A percentile compares a stretch with the other conserved stretches of the same genome.
These are phyloP conservation scores for Xylaria multiplex DNA, from an alignment of 2,329 filamentous ascomycete species.

Conservation along the genomic window DNA sequence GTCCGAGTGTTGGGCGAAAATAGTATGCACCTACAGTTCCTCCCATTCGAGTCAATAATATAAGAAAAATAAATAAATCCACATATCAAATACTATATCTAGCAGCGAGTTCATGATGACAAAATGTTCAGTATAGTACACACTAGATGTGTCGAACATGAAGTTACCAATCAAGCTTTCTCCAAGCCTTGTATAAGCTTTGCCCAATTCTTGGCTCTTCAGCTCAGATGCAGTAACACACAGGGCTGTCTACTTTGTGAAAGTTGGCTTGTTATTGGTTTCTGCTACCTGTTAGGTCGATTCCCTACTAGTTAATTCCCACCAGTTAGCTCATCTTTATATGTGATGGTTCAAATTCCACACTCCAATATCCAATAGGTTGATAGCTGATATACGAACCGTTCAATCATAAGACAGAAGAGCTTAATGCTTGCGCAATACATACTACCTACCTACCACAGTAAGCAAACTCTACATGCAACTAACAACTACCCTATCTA, in stretches of 20 bases:
- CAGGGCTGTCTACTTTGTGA: background rate
- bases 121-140: background rate
- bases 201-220: constrained; percentile 7
- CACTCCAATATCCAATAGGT: too few species aligned
- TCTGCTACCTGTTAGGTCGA: too few species aligned
- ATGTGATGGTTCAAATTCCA: background rate
- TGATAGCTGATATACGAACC: background rate
- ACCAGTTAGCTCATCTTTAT: background rate
- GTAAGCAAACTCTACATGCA: background rate
- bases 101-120: background rate
- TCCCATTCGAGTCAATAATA: too few species aligned
- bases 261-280: too few species aligned
- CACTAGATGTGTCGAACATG: background rate
- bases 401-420: background rate
- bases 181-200: constrained; percentile 14
- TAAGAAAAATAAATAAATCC: background rate
- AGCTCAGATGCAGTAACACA: constrained; percentile 2
- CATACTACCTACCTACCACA: background rate
- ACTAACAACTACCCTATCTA: background rate
- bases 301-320: background rate
- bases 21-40: too few species aligned
- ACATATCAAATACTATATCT: background rate
- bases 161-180: constrained; percentile 6
- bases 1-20: too few species aligned
- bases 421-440: constrained; percentile 11